Conservation (phyloP, 2,329 filamentous ascomycete species). For the Alternaria arbusti region DNA sequence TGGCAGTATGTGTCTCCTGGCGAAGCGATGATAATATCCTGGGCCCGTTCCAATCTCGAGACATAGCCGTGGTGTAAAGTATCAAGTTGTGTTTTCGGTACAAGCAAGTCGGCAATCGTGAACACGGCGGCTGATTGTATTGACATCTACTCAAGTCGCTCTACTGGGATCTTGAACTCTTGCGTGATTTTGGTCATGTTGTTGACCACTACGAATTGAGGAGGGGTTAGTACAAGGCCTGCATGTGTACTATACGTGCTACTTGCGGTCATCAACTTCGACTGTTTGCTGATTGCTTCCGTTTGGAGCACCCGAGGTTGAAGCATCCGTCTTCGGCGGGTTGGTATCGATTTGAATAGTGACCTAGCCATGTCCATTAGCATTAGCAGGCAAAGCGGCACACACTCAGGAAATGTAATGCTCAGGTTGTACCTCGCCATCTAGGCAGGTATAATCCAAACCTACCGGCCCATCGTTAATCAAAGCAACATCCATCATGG, state of each 20-base stretch:
- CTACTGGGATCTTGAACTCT: constrained; percentile 42
- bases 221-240: not conserved
- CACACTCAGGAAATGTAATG: constrained; percentile 6
- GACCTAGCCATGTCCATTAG: constrained; percentile 44
- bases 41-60: not conserved
- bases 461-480: constrained; percentile 83
- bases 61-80: too few relatives aligned
- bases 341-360: constrained; percentile 58
- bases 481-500: constrained; percentile 97
- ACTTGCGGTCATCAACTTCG: constrained; percentile 30
- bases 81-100: not conserved
- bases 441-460: constrained; percentile 64
- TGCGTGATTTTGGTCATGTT: constrained; percentile 42
- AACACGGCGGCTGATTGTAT: not conserved
- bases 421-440: constrained; percentile 60
- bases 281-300: constrained; percentile 14
- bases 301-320: constrained; percentile 21
- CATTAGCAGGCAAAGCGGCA: not conserved
- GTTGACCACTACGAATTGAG: constrained; percentile 19
- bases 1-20: not conserved
- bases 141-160: constrained; percentile 39
- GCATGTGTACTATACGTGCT: not conserved
- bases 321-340: constrained; percentile 50
- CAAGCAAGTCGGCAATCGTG: not conserved
- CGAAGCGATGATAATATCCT: not conserved